Base-by-base conservation (phyloP, 116 monocot species). In the Cymodocea nodosa region DNA sequence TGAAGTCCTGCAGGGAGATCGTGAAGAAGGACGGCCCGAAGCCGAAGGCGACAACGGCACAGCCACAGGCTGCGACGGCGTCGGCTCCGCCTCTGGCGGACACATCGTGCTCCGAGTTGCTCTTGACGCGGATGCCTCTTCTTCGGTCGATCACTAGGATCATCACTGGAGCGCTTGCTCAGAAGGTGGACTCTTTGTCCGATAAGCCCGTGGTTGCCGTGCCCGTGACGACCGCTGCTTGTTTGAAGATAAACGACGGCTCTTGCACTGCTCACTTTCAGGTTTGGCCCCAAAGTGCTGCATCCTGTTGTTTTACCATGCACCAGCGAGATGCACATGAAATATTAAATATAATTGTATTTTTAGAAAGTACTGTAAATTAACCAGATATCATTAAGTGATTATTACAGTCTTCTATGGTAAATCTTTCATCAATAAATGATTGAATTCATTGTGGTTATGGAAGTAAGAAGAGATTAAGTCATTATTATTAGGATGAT, bases 211-310 rank as follows among this genome's bases (percentile, higher is more conserved):
- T 37, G 53, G 59, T 22, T 34, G 64, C 35, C 1, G 57, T 20
- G 35, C 60, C n/a, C 14, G n/a, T 20, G 16, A 44, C 40, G 23
- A 66, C 77, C 12, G 16, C 60, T 17, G 70, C 49, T 17, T 78
- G 68, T 64, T 66, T 93, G 74, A 62, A 62, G 49, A 76, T 93
- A 58, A 93, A 80, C 50, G 89, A 93, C 54, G 93, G 93, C 10
- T 89, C 93, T 35, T 89, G 89, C 59, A 67, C 70, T 40, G 49
- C 70, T 25, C 76, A 79, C 65, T 73, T 89, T 64, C 86, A 89
- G 93, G 93, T 86, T 58, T 54, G 52, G 19, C 34, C 22, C 49
- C 5, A 51, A 62, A 40, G 39, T 37, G 39, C 37, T 61, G 3
- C 6, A 37, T 16, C 15, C 16, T 61, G 5, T 18, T 58, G 37